Conservation (phyloP, 2,329 filamentous ascomycete genomes). For the Colletotrichum sojae region DNA sequence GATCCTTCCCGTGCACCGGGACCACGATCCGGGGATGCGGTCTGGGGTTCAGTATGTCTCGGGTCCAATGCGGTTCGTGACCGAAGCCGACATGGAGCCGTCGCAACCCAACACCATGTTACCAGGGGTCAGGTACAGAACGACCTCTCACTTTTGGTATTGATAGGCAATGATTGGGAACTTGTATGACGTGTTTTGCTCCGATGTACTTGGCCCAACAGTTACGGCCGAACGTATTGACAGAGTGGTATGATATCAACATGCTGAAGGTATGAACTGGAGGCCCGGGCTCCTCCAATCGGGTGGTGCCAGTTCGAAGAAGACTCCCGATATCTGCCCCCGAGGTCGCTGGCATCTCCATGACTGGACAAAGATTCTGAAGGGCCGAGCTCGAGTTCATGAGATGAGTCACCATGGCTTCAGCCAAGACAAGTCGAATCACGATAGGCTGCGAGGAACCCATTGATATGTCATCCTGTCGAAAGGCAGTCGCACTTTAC, state of each 20-base stretch:
- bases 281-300: constrained; percentile 9
- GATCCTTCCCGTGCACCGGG: constrained; percentile 4
- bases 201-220: not conserved
- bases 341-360: not conserved
- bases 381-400: not conserved
- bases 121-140: too few relatives aligned
- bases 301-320: not conserved
- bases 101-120: not conserved
- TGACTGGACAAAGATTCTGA: not conserved
- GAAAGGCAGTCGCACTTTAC: not conserved
- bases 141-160: too few relatives aligned
- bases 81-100: not conserved
- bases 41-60: not conserved
- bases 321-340: too few relatives aligned
- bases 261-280: constrained; percentile 5
- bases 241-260: not conserved
- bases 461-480: not conserved
- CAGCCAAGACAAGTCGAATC: not conserved
- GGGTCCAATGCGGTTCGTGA: too few relatives aligned
- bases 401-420: not conserved
- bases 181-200: too few relatives aligned
- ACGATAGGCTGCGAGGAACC: not conserved
- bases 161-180: too few relatives aligned
- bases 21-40: not conserved
- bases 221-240: not conserved